phyloP scores from a whole-genome alignment of 768 basidiomycete species.

The Suillus hirtellus region DNA sequence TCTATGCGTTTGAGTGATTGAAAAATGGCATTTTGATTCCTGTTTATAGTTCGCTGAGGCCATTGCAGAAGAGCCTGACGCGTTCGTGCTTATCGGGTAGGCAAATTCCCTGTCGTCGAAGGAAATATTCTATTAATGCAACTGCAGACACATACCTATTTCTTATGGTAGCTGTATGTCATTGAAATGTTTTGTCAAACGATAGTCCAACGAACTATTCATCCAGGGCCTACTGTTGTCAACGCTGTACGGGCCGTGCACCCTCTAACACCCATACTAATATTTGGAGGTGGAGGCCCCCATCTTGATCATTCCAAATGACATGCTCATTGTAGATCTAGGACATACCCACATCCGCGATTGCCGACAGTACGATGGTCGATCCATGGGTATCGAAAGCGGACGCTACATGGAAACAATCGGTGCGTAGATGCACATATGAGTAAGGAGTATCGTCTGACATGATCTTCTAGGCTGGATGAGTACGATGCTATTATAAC shows the following conservation, averaged over 20 bases:
- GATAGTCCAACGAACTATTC: neutral
- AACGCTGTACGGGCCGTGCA: constrained; percentile 73
- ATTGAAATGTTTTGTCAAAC: neutral
- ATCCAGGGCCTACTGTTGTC: constrained; percentile 68
- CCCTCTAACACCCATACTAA: constrained; percentile 73
- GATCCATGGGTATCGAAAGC: constrained; percentile 80
- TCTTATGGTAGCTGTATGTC: constrained; percentile 58
- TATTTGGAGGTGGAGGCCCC: constrained; percentile 63
- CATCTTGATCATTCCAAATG: neutral
- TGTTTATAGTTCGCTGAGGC: constrained; percentile 66
- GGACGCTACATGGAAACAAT: constrained; percentile 94
- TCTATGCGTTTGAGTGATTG: too few species aligned
- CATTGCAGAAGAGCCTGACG: constrained; percentile 77
- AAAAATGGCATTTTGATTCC: neutral
- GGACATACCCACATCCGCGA: constrained; percentile 82
- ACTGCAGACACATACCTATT: constrained; percentile 83
- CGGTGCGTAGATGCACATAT: constrained; percentile 43
- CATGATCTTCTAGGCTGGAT: constrained; percentile 48
- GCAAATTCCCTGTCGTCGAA: constrained; percentile 16
- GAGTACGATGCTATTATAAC: constrained; percentile 41
- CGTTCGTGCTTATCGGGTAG: constrained; percentile 74
- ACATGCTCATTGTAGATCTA: constrained; percentile 15
- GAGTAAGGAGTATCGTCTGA: neutral
- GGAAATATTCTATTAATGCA: neutral
- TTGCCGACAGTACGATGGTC: constrained; percentile 66